Conservation (phyloP, 169 alveolate species). For the Babesia bigemina region DNA sequence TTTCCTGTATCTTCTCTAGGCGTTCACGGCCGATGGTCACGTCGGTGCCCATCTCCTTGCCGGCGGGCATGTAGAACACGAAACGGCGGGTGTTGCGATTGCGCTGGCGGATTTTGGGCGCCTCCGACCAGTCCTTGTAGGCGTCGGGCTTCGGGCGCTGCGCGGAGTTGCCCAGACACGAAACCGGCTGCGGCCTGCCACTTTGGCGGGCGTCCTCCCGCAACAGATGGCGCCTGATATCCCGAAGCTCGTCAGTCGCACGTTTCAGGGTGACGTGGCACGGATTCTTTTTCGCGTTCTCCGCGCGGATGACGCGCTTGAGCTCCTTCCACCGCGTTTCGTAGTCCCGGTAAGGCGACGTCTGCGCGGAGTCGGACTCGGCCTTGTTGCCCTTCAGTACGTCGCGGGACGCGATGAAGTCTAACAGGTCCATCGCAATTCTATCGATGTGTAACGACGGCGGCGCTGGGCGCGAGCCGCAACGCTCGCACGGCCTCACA, state of each 20-base stretch:
- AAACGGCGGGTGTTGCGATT: constrained; percentile 14
- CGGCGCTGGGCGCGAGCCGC: too few relatives aligned
- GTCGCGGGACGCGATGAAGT: constrained; percentile 28
- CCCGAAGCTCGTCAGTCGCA: constrained; percentile 35
- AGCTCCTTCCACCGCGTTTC: constrained; percentile 32
- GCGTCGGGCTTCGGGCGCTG: neutral
- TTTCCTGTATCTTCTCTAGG: constrained; percentile 27
- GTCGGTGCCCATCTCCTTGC: constrained; percentile 28
- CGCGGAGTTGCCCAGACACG: neutral
- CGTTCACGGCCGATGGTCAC: constrained; percentile 22
- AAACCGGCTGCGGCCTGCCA: neutral
- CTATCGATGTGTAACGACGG: neutral
- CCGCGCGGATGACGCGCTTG: constrained; percentile 22
- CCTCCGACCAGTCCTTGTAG: constrained; percentile 14
- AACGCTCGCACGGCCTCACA: neutral
- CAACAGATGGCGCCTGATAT: neutral
- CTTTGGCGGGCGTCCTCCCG: neutral
- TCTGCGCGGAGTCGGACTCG: neutral
- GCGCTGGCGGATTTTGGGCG: neutral
- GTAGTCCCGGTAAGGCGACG: neutral
- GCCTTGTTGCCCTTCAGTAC: constrained; percentile 10
- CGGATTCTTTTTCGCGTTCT: constrained; percentile 23
- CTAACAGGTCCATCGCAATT: constrained; percentile 23
- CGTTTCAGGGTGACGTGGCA: constrained; percentile 15
- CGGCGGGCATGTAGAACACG: constrained; percentile 42